Conservation (phyloP, 768 basidiomycete species). For the Dentipellis sp. region DNA sequence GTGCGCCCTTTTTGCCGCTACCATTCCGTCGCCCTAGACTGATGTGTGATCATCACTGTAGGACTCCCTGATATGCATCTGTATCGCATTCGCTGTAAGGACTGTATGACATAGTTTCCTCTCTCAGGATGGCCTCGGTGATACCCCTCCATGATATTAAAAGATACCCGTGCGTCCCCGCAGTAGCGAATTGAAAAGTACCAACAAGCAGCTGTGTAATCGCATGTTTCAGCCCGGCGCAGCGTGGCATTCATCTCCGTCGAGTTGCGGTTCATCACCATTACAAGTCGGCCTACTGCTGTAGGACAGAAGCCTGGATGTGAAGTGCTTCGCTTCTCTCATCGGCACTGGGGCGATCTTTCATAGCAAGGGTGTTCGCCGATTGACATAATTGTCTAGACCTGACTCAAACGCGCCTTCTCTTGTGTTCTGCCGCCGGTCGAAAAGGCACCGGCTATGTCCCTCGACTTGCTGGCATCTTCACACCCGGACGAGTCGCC, state of each 20-base stretch:
- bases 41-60: constrained; percentile 19
- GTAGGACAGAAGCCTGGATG: not conserved
- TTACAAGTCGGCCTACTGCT: not conserved
- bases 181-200: not conserved
- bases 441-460: constrained; percentile 1
- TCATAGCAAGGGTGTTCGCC: not conserved
- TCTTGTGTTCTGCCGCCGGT: constrained; percentile 4
- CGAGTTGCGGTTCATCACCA: too few species aligned
- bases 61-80: constrained; percentile 66
- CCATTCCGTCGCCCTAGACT: not conserved
- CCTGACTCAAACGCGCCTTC: constrained; percentile 1
- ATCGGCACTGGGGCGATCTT: not conserved
- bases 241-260: too few species aligned
- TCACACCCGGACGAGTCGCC: too few species aligned
- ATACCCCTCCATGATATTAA: constrained; percentile 11
- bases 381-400: not conserved
- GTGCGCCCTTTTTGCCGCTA: constrained; percentile 26
- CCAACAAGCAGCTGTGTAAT: not conserved
- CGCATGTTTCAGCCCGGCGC: too few species aligned
- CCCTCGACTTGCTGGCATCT: not conserved
- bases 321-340: not conserved
- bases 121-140: constrained; percentile 1
- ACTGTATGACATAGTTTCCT: constrained; percentile 23
- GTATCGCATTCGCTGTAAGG: constrained; percentile 53
- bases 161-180: constrained; percentile 14